Base-by-base conservation (phyloP, 177 flowering plant species). In the Vitis hybrid region DNA sequence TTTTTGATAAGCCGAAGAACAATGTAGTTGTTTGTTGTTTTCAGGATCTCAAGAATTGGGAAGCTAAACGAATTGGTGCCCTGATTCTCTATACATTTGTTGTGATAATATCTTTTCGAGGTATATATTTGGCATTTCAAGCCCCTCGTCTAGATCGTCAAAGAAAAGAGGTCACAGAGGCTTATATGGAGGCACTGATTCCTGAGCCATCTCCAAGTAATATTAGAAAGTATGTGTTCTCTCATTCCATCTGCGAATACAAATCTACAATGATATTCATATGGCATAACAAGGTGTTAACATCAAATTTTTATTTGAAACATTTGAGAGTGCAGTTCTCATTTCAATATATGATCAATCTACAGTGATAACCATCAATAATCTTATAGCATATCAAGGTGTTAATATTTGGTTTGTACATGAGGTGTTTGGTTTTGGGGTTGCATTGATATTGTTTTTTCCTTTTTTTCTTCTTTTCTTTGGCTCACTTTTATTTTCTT, bases 111-210 rank as follows among this genome's bases (percentile, higher is more conserved):
- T 90, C 95, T 52, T 88, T 81, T 84, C 92, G 77, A 81, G 82
- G 83, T 77, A 68, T 90, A 18, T 86, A 81, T 73, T 20, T 73
- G 73, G 90, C 84, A 14, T 51, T 85, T 71, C 88, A 81, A 74
- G 84, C 86, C 62, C 86, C 89, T 9, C 73, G 73, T 62, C 60
- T 85, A 60, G 75, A 78, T 64, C 87, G 76, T 51, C 80, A 82
- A 69, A 83, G 78, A 69, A 85, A 77, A 77, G 91, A 90, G 70
- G 71, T 90, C 76, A 81, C 91, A 31, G 97, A 94, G 75, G 97
- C 98, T 63, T 94, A 84, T 74, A 92, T 94, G 97, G 98, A 94
- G 77, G 91, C 97, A 67, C 80, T 94, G 82, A 87, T 94, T 77
- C 98, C 98, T 60, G 97, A 90, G 74, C 98, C 98, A 62, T 80